These are phyloP conservation scores for Litchi chinensis DNA, from an alignment of 345 rosid genomes.

Conservation along the genomic window DNA sequence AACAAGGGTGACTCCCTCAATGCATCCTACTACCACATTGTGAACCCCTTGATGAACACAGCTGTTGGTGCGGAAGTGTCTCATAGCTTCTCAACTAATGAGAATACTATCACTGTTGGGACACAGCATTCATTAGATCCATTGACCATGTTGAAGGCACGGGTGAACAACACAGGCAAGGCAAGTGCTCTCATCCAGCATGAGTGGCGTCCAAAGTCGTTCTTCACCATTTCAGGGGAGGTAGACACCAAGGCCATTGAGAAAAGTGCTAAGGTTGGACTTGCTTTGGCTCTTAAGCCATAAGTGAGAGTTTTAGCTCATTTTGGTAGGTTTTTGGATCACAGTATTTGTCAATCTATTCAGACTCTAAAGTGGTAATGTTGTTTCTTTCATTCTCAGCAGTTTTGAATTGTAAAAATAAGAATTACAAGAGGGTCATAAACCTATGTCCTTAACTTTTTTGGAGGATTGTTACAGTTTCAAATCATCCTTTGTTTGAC, in stretches of 20 bases:
- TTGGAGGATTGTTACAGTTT: background rate
- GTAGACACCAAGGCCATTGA: slow-evolving; percentile 85
- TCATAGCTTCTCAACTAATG: slow-evolving; percentile 75
- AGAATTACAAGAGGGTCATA: slow-evolving; percentile 26
- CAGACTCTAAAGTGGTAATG: slow-evolving; percentile 20
- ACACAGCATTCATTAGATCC: slow-evolving; percentile 77
- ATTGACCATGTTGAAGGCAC: slow-evolving; percentile 72
- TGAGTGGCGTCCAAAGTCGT: slow-evolving; percentile 83
- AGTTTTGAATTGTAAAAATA: slow-evolving; percentile 39
- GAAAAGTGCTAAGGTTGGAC: slow-evolving; percentile 82
- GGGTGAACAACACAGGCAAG: slow-evolving; percentile 71
- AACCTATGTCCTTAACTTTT: slow-evolving; percentile 18
- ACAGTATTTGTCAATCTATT: slow-evolving; percentile 24
- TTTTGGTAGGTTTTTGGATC: slow-evolving; percentile 17
- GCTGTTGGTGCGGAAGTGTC: slow-evolving; percentile 85
- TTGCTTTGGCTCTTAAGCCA: slow-evolving; percentile 87
- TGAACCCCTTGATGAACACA: slow-evolving; percentile 57
- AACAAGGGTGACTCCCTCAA: slow-evolving; percentile 69
- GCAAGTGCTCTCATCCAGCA: slow-evolving; percentile 86
- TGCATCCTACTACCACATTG: slow-evolving; percentile 77
- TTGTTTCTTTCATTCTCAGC: slow-evolving; percentile 18
- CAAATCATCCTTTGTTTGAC: slow-evolving; percentile 13
- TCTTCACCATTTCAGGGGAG: slow-evolving; percentile 79
- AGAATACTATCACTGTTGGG: slow-evolving; percentile 73
- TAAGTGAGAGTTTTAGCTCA: slow-evolving; percentile 24